Base-by-base conservation (phyloP, 257 asterid species). In the Fraxinus anomala region DNA sequence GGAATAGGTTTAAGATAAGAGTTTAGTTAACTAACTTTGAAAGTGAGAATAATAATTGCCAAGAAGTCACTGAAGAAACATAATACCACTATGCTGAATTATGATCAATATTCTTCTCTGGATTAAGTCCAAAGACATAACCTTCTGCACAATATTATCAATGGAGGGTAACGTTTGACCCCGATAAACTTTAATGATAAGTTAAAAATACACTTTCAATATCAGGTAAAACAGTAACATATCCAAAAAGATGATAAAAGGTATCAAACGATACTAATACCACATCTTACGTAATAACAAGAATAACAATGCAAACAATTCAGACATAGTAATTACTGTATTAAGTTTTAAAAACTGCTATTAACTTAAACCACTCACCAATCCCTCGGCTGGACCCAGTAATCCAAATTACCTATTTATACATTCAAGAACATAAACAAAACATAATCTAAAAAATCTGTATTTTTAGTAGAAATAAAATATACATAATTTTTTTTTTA, bases 301-400 rank as follows among this genome's bases (percentile, higher is more conserved):
- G 34, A 10, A 44, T 7, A 75, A 69, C 6, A 81, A 70, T 70
- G 37, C 42, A 8, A 30, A 79, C n/a, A 71, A 66, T 24, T 49
- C 61, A 16, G 4, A 16, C 21, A 49, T 49, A 49, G 23, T 3
- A 49, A 49, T 49, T 17, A 49, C 61, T 49, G 23, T 16, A 49
- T 17, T 49, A 49, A 49, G 61, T 19, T 19, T n/a, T 19, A 23
- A 61, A 59, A 61, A 23, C 28, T 7, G 33, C 51, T 17, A 28
- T 73, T 33, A 24, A 0, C 39, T 36, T 56, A 71, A 78, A 75
- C 37, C 42, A 80, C 94, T 19, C 86, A 95, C 99, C 98, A 70
- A 95, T 95, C 71, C 99, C 99, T 31, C 98, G 97, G 91, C 97
- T 93, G 28, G 97, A 97, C 83, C 99, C 98, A 77, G 99, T 91